Evolutionary conservation across 2,329 filamentous ascomycete species (phyloP).

Genomic region (Byssoonygena ceratinophila): DNA sequence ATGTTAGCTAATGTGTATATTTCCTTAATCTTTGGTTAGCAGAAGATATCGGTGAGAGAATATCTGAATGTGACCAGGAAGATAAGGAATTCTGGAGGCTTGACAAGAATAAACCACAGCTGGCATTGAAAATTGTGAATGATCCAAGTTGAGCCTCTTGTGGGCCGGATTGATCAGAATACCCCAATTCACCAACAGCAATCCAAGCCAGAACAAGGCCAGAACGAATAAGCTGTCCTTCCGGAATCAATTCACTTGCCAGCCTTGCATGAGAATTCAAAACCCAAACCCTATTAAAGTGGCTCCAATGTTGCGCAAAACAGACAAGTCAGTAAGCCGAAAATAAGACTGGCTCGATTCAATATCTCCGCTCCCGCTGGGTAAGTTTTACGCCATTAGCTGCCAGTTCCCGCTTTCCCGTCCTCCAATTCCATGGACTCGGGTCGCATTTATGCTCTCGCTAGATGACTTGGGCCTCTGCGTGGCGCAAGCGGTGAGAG

Average conservation of each 20-base stretch:
- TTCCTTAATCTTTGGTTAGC: too few species aligned
- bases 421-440: conserved; percentile 1
- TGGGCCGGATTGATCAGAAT: not conserved
- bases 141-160: not conserved
- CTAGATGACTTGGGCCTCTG: not conserved
- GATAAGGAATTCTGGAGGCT: too few species aligned
- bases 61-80: not conserved
- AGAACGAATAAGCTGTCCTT: not conserved
- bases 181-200: not conserved
- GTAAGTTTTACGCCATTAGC: not conserved
- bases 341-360: not conserved
- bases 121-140: not conserved
- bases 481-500: conserved; percentile 3
- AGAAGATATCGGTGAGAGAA: too few species aligned
- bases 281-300: not conserved
- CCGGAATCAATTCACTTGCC: not conserved
- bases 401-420: not conserved
- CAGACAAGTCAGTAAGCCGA: not conserved
- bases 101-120: too few species aligned
- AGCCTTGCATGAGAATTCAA: not conserved
- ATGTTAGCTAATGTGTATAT: too few species aligned
- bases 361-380: not conserved
- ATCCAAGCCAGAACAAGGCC: too few species aligned
- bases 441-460: not conserved
- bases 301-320: not conserved